phyloP scores from a whole-genome alignment of 805 yeast species.

The Candida tammaniensis region DNA sequence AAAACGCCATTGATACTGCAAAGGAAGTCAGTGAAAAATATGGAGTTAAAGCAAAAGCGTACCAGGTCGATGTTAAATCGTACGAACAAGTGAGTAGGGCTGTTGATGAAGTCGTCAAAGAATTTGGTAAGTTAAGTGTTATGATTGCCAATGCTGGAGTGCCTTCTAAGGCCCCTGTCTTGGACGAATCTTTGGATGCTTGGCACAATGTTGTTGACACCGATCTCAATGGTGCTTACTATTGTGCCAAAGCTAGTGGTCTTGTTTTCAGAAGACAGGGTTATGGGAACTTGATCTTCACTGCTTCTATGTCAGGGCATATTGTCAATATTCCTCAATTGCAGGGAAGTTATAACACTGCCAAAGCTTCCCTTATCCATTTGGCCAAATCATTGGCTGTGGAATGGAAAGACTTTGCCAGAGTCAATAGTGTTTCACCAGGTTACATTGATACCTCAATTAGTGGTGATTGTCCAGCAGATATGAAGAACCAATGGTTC shows the following conservation, averaged over 20 bases:
- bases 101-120: slow-evolving; percentile 27
- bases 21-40: slow-evolving; percentile 13
- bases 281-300: slow-evolving; percentile 72
- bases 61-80: slow-evolving; percentile 36
- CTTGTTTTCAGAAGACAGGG: slow-evolving; percentile 68
- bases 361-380: slow-evolving; percentile 80
- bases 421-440: slow-evolving; percentile 79
- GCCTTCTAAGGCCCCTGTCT: slow-evolving; percentile 41
- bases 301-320: slow-evolving; percentile 88
- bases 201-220: slow-evolving; percentile 74
- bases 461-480: slow-evolving; percentile 36
- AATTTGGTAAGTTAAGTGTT: slow-evolving; percentile 38
- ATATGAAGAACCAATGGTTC: slow-evolving; percentile 38
- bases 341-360: slow-evolving; percentile 82
- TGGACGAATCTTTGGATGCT: slow-evolving; percentile 47
- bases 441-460: slow-evolving; percentile 82
- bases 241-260: slow-evolving; percentile 75
- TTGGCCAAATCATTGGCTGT: slow-evolving; percentile 77
- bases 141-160: slow-evolving; percentile 48
- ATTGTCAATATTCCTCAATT: slow-evolving; percentile 82
- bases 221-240: slow-evolving; percentile 77
- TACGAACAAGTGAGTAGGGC: slow-evolving; percentile 33
- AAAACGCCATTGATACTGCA: slow-evolving; percentile 24
- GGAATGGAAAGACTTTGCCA: slow-evolving; percentile 78
- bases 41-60: slow-evolving; percentile 28